A percentile compares a stretch with the other conserved stretches of the same genome.
Conservation (phyloP, 306 rosid genomes). For the Betula pendula region DNA sequence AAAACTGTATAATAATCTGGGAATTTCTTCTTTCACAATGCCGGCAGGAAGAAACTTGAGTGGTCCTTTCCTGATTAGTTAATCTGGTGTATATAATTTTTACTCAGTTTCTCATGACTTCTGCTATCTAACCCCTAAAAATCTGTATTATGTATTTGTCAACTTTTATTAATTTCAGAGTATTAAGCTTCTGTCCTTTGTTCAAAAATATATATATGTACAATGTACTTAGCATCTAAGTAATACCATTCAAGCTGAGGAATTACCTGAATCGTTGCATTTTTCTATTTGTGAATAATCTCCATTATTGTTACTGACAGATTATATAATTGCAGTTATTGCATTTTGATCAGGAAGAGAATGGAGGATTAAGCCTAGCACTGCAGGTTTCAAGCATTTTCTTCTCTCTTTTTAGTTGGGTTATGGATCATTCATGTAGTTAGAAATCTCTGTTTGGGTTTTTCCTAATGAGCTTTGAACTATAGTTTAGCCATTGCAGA, state of each 20-base stretch:
- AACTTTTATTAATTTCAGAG: not conserved
- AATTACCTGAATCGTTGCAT: constrained; percentile 3
- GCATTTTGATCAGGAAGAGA: constrained; percentile 86
- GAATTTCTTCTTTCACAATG: not conserved
- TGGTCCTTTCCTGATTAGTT: not conserved
- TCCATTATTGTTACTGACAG: not conserved
- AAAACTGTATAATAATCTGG: not conserved
- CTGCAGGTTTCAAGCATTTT: constrained; percentile 69
- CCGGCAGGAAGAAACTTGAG: not conserved
- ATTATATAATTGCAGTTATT: constrained; percentile 55
- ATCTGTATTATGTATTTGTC: not conserved
- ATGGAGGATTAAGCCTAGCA: constrained; percentile 85
- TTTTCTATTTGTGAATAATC: constrained; percentile 8
- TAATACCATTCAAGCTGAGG: constrained; percentile 3
- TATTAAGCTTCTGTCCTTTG: not conserved
- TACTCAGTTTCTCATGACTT: not conserved
- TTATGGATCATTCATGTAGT: not conserved
- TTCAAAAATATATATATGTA: not conserved
- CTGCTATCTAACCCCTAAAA: not conserved
- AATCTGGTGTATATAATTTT: not conserved
- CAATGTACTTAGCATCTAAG: constrained; percentile 3
- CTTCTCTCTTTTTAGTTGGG: constrained; percentile 10
- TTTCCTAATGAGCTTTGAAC: not conserved
- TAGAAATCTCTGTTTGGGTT: not conserved
- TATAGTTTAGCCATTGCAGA: not conserved